Conservation (phyloP, 805 yeast genomes). For the Ogataea minuta region DNA sequence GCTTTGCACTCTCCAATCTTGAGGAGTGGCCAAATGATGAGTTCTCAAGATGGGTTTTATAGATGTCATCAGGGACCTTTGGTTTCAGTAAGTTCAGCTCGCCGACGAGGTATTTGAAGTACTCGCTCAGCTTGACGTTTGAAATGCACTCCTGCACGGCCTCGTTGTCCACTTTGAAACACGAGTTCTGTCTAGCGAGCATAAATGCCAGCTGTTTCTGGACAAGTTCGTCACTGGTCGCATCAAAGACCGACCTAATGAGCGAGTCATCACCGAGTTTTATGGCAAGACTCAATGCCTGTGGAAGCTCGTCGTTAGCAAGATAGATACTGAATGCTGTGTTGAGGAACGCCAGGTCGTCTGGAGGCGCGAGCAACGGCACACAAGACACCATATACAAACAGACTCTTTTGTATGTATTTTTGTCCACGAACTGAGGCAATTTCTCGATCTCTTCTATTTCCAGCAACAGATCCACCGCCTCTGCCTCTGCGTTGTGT, state of each 20-base stretch:
- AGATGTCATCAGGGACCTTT: slow-evolving; percentile 91
- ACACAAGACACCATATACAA: slow-evolving; percentile 94
- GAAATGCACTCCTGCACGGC: slow-evolving; percentile 82
- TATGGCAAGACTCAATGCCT: slow-evolving; percentile 87
- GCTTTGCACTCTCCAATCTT: slow-evolving; percentile 85
- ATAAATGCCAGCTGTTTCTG: slow-evolving; percentile 92
- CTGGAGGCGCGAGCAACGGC: slow-evolving; percentile 94
- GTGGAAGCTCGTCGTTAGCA: slow-evolving; percentile 75
- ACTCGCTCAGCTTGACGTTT: slow-evolving; percentile 74
- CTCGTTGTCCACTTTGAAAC: slow-evolving; percentile 67
- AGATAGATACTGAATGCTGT: slow-evolving; percentile 87
- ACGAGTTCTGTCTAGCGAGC: slow-evolving; percentile 80
- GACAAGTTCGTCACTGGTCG: slow-evolving; percentile 67
- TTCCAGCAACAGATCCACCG: slow-evolving; percentile 89
- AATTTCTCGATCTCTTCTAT: slow-evolving; percentile 83
- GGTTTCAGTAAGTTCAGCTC: slow-evolving; percentile 89
- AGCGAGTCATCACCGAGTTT: slow-evolving; percentile 79
- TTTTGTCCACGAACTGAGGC: slow-evolving; percentile 79
- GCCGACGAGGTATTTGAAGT: slow-evolving; percentile 74
- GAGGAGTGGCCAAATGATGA: slow-evolving; percentile 50
- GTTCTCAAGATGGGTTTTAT: slow-evolving; percentile 85
- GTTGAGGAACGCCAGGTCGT: slow-evolving; percentile 78
- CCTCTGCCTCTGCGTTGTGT: slow-evolving; percentile 98
- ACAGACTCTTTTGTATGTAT: slow-evolving; percentile 85
- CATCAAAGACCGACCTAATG: slow-evolving; percentile 76